phyloP scores from a whole-genome alignment of 179 eudicot genomes.

The Silene coronaria region DNA sequence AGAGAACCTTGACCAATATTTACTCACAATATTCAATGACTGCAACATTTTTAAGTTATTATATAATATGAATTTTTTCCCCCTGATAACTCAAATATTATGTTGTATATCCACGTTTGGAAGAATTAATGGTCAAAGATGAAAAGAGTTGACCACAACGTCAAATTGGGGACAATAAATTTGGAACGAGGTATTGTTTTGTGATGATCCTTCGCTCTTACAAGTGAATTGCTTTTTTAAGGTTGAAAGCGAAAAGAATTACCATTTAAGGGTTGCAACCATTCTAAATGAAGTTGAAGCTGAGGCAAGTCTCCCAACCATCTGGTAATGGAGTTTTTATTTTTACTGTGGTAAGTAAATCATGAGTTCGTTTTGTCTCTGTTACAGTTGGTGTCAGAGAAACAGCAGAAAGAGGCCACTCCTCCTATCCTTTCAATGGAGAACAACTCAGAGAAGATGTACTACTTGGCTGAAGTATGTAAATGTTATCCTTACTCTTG shows the following conservation, averaged over 20 bases:
- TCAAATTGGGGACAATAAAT: too few relatives aligned
- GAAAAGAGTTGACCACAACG: too few relatives aligned
- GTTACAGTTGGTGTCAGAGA: conserved; percentile 79
- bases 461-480: conserved; percentile 83
- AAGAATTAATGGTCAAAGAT: too few relatives aligned
- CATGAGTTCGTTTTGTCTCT: conserved; percentile 9
- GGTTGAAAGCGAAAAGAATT: conserved; percentile 86
- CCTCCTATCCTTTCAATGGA: conserved; percentile 59
- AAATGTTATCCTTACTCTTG: neutral
- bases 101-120: neutral
- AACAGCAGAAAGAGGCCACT: conserved; percentile 87
- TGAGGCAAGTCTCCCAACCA: conserved; percentile 46
- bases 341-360: neutral
- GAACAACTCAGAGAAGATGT: conserved; percentile 54
- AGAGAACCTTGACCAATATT: neutral
- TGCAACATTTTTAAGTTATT: too few relatives aligned
- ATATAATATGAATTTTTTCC: too few relatives aligned
- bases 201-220: conserved; percentile 2
- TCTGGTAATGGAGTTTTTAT: neutral
- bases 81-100: neutral
- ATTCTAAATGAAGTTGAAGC: conserved; percentile 77
- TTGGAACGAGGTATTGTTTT: too few relatives aligned
- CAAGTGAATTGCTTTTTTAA: conserved; percentile 24
- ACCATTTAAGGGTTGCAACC: conserved; percentile 78
- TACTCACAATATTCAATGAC: neutral